A percentile compares a stretch with the other conserved stretches of the same genome.
Evolutionary conservation across 306 rosid species (phyloP).

Genomic region (Castanea crenata): DNA sequence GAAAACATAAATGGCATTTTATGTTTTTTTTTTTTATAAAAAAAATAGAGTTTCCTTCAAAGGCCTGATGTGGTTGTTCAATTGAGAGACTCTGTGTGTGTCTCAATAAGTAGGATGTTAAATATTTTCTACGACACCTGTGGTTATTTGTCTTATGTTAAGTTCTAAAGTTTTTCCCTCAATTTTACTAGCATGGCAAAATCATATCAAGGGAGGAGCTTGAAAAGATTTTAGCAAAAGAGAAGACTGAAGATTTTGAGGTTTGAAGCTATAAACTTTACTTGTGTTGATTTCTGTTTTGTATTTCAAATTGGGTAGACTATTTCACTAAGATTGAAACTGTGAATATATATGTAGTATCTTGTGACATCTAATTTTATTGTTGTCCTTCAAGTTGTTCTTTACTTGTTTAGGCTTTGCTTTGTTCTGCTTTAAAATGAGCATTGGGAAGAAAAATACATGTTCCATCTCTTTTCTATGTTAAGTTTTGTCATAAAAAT

Average conservation of each 20-base stretch:
- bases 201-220: slow-evolving; percentile 88
- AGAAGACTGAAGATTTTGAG: slow-evolving; percentile 73
- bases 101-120: background rate
- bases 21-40: background rate
- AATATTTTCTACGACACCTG: slow-evolving; percentile 1
- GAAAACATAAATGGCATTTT: slow-evolving; percentile 4
- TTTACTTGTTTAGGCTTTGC: background rate
- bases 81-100: background rate
- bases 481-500: background rate
- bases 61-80: background rate
- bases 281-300: background rate
- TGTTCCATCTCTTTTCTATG: background rate
- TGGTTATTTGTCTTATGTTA: slow-evolving; percentile 12
- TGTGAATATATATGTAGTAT: background rate
- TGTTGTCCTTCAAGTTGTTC: background rate
- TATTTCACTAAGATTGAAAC: too few relatives aligned
- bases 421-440: background rate
- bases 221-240: slow-evolving; percentile 58
- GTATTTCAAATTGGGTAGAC: background rate
- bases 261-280: slow-evolving; percentile 36
- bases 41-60: background rate
- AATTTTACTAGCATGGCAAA: slow-evolving; percentile 70
- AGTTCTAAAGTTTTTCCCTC: slow-evolving; percentile 29
- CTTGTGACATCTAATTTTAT: background rate
- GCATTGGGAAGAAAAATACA: background rate